Evolutionary conservation across 805 yeast genomes (phyloP).

Genomic region (Scheffersomyces spartinae): DNA sequence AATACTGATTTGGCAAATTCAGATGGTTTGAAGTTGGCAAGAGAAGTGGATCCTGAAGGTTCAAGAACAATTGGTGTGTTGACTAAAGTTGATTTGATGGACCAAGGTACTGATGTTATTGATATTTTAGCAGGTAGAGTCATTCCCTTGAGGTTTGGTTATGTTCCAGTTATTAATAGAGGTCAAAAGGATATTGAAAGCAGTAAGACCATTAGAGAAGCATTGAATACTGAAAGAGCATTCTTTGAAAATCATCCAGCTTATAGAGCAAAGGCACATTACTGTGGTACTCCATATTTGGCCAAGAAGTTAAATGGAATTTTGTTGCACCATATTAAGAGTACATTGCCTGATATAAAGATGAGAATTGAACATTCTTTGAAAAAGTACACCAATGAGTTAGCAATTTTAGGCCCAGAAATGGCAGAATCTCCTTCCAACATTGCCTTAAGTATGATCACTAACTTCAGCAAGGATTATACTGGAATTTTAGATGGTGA

Average conservation of each 20-base stretch:
- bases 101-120: conserved; percentile 92
- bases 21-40: conserved; percentile 89
- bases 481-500: conserved; percentile 87
- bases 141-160: conserved; percentile 89
- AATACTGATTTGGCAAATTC: conserved; percentile 96
- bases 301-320: conserved; percentile 87
- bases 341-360: conserved; percentile 75
- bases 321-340: no score
- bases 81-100: conserved; percentile 95
- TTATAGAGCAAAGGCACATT: conserved; percentile 85
- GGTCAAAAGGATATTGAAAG: conserved; percentile 93
- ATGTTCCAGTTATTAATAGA: conserved; percentile 93
- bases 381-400: conserved; percentile 74
- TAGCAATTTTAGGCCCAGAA: conserved; percentile 75
- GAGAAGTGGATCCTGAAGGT: conserved; percentile 98
- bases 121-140: conserved; percentile 94
- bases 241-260: conserved; percentile 87
- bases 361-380: conserved; percentile 77
- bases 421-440: conserved; percentile 82
- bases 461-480: conserved; percentile 87
- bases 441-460: conserved; percentile 79
- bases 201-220: conserved; percentile 79
- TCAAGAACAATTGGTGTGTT: conserved; percentile 92
- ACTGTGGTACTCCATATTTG: conserved; percentile 96
- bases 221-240: conserved; percentile 66